Conservation (phyloP, 345 rosid species). For the Linum tenue region DNA sequence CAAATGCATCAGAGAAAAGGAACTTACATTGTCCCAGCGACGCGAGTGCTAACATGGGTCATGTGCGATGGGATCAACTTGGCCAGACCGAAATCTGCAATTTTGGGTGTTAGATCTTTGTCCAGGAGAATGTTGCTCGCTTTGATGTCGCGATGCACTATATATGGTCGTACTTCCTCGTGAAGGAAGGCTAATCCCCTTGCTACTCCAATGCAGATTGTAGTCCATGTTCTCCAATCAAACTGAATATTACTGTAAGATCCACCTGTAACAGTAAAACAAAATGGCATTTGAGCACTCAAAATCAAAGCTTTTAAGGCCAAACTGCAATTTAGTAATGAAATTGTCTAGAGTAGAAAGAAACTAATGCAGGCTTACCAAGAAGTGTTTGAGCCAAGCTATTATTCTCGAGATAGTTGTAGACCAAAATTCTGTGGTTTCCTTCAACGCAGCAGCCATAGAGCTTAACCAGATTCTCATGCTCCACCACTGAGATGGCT, state of each 20-base stretch:
- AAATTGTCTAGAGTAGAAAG: too few species aligned
- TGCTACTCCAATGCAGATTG: slow-evolving; percentile 59
- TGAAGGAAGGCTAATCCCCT: slow-evolving; percentile 63
- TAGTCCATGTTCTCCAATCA: slow-evolving; percentile 38
- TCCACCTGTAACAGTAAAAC: slow-evolving; percentile 26
- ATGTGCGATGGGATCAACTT: slow-evolving; percentile 50
- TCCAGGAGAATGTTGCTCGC: slow-evolving; percentile 73
- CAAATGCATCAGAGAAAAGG: not conserved
- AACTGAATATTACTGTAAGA: slow-evolving; percentile 35
- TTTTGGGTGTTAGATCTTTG: slow-evolving; percentile 41
- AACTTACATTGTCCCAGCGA: slow-evolving; percentile 66
- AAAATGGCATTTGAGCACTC: not conserved
- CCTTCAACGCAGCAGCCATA: slow-evolving; percentile 59
- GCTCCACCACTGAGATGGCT: slow-evolving; percentile 43
- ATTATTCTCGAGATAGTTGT: slow-evolving; percentile 61
- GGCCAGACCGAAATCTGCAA: slow-evolving; percentile 75
- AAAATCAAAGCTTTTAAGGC: not conserved
- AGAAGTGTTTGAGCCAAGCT: slow-evolving; percentile 64
- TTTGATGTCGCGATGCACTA: slow-evolving; percentile 70
- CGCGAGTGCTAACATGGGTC: slow-evolving; percentile 65
- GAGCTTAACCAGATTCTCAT: slow-evolving; percentile 52
- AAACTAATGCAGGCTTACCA: slow-evolving; percentile 23
- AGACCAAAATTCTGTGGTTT: slow-evolving; percentile 53
- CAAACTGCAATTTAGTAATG: slow-evolving; percentile 1
- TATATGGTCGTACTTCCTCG: slow-evolving; percentile 49